phyloP scores from a whole-genome alignment of 164 flowering plant genomes.

The Nelumbo lutea region DNA sequence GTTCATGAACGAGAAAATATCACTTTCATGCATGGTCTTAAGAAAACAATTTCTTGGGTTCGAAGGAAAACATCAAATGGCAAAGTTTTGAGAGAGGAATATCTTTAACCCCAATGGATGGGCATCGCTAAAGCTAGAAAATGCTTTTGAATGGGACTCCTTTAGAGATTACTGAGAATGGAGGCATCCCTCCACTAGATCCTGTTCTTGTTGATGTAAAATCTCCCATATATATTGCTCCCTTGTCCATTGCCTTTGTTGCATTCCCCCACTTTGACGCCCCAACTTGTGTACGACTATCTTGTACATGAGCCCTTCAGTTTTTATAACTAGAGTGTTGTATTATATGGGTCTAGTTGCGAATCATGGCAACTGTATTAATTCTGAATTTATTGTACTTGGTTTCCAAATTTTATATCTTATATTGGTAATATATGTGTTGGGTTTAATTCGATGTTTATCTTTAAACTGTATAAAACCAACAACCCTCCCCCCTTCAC shows the following conservation, averaged over 20 bases:
- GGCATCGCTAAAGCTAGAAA: slow-evolving; percentile 33
- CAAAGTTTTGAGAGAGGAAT: slow-evolving; percentile 30
- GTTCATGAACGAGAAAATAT: background rate
- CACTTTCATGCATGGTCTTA: background rate
- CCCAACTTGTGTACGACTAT: background rate
- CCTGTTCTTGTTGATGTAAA: slow-evolving; percentile 29
- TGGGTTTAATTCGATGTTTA: too few species aligned
- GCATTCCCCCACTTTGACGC: slow-evolving; percentile 38
- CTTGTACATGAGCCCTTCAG: too few species aligned
- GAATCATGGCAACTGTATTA: too few species aligned
- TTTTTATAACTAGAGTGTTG: too few species aligned
- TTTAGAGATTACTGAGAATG: slow-evolving; percentile 17
- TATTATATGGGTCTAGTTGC: too few species aligned
- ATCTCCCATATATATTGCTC: slow-evolving; percentile 33
- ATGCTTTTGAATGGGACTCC: slow-evolving; percentile 43
- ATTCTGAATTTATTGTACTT: too few species aligned
- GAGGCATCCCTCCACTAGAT: slow-evolving; percentile 41
- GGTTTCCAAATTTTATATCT: too few species aligned
- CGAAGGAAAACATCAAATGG: slow-evolving; percentile 1
- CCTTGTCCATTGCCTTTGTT: slow-evolving; percentile 58
- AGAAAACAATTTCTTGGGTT: slow-evolving; percentile 1
- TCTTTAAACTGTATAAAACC: too few species aligned
- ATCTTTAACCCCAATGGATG: slow-evolving; percentile 39
- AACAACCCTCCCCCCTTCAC: too few species aligned
- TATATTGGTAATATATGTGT: too few species aligned